Evolutionary conservation across 2,329 filamentous ascomycete genomes (phyloP), one percentile per base, ranked within the genome.

Genomic region (Metarhizium robertsii): DNA sequence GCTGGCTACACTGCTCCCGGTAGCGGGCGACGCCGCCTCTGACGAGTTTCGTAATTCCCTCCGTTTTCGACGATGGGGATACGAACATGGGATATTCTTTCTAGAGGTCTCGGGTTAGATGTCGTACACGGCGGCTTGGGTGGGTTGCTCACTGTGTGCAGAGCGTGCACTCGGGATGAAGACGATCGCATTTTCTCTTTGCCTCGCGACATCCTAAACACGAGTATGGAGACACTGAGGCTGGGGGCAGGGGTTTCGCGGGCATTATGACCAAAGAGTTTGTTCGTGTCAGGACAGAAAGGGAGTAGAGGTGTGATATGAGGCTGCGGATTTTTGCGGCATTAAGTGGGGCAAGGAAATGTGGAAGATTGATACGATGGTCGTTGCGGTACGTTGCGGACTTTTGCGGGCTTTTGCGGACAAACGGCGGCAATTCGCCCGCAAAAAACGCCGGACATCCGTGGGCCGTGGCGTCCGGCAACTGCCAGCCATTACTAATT

Each of bases 141-240:
- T 2, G 29, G 18, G 20, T 25, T 29, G 45, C 56, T 29, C 48
- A 57, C 56, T 55, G 56, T 6, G 38, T 13, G 38, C 56, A 57
- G 45, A 57, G 56, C 30, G 53, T 47, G 30, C 55, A 57, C 43
- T 49, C 53, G 5, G 55, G 55, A 48, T 57, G 52, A 43, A 29
- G 38, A 38, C 40, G 50, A 52, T 55, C 55, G 36, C 55, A 57
- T 5, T 45, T 53, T 5, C 55, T 46, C 34, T 55, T 57, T 18
- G 55, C 51, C 32, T 52, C n/a, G 13, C 55, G 52, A 30, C 53
- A 57, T 25, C n/a, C 43, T n/a, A 25, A 6, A 1, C 43, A 46
- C 18, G 43, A 46, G n/a, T 20, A 46, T 25, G 43, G n/a, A 13
- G 43, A 46, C 11, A 25, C n/a, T n/a, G 43, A 46, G 18, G 18